Conservation (phyloP, 2,329 filamentous ascomycete genomes). For the Cladophialophora chaetospira region DNA sequence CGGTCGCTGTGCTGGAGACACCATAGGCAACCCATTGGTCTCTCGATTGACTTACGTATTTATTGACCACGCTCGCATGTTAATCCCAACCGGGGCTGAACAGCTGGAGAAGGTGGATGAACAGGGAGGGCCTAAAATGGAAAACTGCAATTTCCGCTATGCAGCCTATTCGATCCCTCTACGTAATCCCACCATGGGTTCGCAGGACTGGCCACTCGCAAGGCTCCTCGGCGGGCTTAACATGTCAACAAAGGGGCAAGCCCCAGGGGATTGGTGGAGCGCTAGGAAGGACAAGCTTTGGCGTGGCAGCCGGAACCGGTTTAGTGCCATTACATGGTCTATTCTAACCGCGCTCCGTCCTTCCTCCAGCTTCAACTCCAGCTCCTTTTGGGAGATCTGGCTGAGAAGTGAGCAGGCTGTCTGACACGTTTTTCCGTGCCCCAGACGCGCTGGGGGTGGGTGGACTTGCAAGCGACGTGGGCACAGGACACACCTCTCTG, state of each 20-base stretch:
- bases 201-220: slow-evolving; percentile 3
- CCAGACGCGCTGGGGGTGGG: not conserved
- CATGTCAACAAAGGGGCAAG: slow-evolving; percentile 12
- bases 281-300: not conserved
- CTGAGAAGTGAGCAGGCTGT: not conserved
- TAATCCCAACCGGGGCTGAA: not conserved
- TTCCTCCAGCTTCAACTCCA: not conserved
- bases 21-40: too few relatives aligned
- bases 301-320: not conserved
- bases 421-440: not conserved
- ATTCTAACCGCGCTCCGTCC: not conserved
- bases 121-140: not conserved
- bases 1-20: too few relatives aligned
- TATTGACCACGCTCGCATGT: too few relatives aligned
- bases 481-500: too few relatives aligned
- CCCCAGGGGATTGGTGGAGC: slow-evolving; percentile 7
- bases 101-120: not conserved
- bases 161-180: not conserved
- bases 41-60: too few relatives aligned
- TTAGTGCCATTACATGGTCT: not conserved
- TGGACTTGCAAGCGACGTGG: too few relatives aligned
- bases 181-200: slow-evolving; percentile 14
- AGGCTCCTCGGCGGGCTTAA: not conserved
- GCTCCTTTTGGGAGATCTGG: not conserved
- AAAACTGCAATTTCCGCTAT: slow-evolving; percentile 20